These are phyloP conservation scores for Pseudocercospora cruenta DNA, from an alignment of 2,329 filamentous ascomycete genomes.

Conservation along the genomic window DNA sequence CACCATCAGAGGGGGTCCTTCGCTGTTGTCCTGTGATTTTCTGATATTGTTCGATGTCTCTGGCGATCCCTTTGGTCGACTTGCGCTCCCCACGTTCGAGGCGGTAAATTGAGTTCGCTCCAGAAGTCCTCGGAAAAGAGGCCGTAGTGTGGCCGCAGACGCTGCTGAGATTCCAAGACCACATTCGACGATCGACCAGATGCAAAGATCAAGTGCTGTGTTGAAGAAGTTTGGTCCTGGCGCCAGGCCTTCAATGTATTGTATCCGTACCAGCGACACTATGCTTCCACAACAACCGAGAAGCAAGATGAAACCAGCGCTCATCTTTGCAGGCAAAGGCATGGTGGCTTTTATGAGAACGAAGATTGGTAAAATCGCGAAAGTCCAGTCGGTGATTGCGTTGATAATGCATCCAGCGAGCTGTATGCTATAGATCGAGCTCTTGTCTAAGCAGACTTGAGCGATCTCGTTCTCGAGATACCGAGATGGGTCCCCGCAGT, in stretches of 20 bases:
- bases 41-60: constrained; percentile 13
- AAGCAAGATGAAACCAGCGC: constrained; percentile 45
- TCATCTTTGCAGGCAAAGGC: constrained; percentile 45
- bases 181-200: constrained; percentile 41
- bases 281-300: constrained; percentile 40
- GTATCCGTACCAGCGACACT: constrained; percentile 32
- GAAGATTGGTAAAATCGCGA: constrained; percentile 45
- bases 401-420: constrained; percentile 39
- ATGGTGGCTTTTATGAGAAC: constrained; percentile 48
- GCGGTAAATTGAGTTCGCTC: constrained; percentile 6
- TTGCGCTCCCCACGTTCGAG: constrained; percentile 1
- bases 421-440: constrained; percentile 27
- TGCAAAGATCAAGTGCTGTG: constrained; percentile 32
- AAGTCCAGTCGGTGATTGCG: constrained; percentile 41
- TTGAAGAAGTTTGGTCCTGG: constrained; percentile 30
- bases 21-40: constrained; percentile 8
- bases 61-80: constrained; percentile 3
- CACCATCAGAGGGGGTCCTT: neutral
- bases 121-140: constrained; percentile 35
- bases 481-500: constrained; percentile 36
- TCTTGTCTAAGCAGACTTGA: constrained; percentile 27
- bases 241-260: constrained; percentile 29
- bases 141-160: constrained; percentile 39
- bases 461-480: constrained; percentile 27
- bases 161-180: constrained; percentile 42